Percentiles rank a stretch among this genome's conserved stretches.
phyloP scores from a whole-genome alignment of 768 basidiomycete species.

The Coprinopsis cinerea region DNA sequence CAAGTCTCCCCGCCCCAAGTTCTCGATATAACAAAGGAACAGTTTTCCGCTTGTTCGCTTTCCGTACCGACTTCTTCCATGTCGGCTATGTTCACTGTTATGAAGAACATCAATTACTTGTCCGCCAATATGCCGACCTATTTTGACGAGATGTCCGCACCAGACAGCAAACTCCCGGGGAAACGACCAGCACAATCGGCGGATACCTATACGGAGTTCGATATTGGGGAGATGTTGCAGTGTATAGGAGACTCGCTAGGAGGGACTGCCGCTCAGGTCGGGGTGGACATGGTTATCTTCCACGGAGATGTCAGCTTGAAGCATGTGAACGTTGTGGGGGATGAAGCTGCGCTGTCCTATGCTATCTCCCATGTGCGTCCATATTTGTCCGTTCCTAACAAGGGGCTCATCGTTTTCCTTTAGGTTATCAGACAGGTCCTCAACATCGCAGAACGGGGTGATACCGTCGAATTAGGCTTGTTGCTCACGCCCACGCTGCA shows the following conservation, averaged over 20 bases:
- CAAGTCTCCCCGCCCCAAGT: conserved; percentile 88
- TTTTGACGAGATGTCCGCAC: conserved; percentile 23
- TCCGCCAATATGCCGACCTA: conserved; percentile 75
- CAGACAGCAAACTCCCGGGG: background rate
- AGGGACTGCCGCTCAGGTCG: conserved; percentile 73
- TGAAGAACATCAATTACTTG: conserved; percentile 92
- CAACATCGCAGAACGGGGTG: conserved; percentile 58
- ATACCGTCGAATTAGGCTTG: conserved; percentile 83
- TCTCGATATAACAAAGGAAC: conserved; percentile 89
- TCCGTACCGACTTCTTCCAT: conserved; percentile 84
- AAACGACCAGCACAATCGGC: conserved; percentile 11
- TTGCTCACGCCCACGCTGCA: conserved; percentile 31
- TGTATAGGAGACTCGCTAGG: conserved; percentile 83
- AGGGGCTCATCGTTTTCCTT: conserved; percentile 5
- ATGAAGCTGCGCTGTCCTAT: conserved; percentile 80
- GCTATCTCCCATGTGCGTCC: conserved; percentile 76
- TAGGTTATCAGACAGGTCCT: conserved; percentile 86
- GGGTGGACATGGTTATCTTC: conserved; percentile 88
- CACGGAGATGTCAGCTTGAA: conserved; percentile 87
- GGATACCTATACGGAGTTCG: conserved; percentile 60
- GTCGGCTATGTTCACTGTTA: conserved; percentile 82
- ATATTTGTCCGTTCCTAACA: conserved; percentile 11
- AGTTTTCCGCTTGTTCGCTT: conserved; percentile 83
- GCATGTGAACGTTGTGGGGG: conserved; percentile 79
- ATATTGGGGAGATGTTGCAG: conserved; percentile 88